Conservation (phyloP, 1,284 basidiomycete genomes). For the Malassezia yamatoensis region DNA sequence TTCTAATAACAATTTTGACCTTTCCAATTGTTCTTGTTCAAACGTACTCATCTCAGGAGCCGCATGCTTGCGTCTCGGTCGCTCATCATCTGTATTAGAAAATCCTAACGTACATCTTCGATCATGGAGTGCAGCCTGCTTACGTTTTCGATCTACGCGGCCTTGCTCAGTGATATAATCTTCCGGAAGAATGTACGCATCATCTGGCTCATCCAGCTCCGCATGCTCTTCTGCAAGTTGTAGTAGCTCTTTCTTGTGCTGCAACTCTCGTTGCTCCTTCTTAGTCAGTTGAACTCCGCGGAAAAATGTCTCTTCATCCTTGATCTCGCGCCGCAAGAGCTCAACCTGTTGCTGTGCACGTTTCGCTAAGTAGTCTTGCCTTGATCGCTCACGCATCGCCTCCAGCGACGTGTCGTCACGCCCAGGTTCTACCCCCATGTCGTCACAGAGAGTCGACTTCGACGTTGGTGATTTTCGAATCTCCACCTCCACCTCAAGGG, state of each 20-base stretch:
- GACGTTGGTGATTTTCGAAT: too few relatives aligned
- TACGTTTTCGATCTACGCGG: conserved; percentile 95
- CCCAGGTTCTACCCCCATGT: too few relatives aligned
- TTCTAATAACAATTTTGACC: conserved; percentile 53
- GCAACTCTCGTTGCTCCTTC: conserved; percentile 68
- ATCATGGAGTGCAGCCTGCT: conserved; percentile 81
- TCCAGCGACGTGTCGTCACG: conserved; percentile 31
- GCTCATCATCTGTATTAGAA: conserved; percentile 52
- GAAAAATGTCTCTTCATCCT: conserved; percentile 43
- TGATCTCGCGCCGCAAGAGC: conserved; percentile 71
- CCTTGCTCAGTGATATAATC: conserved; percentile 98
- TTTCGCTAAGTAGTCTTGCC: conserved; percentile 91
- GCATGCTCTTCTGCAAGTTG: conserved; percentile 83
- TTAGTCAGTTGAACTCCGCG: conserved; percentile 57
- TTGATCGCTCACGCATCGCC: conserved; percentile 34
- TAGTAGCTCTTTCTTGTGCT: conserved; percentile 84
- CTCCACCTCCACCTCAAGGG: too few relatives aligned
- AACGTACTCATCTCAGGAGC: conserved; percentile 80
- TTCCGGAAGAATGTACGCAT: conserved; percentile 35
- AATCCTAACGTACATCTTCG: conserved; percentile 52
- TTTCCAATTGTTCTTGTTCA: conserved; percentile 78
- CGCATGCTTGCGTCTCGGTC: conserved; percentile 52
- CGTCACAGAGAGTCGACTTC: too few relatives aligned
- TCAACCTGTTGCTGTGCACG: conserved; percentile 93
- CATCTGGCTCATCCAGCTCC: conserved; percentile 68